phyloP scores from a whole-genome alignment of 2,329 filamentous ascomycete species.

The Aureobasidium musti region DNA sequence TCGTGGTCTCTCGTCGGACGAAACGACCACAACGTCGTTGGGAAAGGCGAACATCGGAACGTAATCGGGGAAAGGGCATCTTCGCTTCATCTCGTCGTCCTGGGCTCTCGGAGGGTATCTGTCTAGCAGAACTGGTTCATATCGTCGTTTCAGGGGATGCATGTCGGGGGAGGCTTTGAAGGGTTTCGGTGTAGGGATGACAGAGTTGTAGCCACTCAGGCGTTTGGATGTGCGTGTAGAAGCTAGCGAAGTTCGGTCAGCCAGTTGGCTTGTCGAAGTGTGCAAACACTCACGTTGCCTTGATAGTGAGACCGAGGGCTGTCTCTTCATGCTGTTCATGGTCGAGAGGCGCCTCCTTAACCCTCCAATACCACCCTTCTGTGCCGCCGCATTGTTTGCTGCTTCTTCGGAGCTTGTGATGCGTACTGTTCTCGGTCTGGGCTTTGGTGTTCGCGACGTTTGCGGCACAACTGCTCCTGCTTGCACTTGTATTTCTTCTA shows the following conservation, averaged over 20 bases:
- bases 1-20: slow-evolving; percentile 86
- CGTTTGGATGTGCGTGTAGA: slow-evolving; percentile 81
- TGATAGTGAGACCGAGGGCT: slow-evolving; percentile 64
- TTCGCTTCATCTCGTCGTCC: slow-evolving; percentile 73
- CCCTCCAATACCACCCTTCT: slow-evolving; percentile 71
- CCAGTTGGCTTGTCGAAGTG: not conserved
- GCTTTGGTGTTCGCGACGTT: slow-evolving; percentile 51
- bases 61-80: slow-evolving; percentile 92
- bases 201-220: slow-evolving; percentile 96
- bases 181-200: slow-evolving; percentile 90
- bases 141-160: slow-evolving; percentile 91
- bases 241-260: slow-evolving; percentile 57
- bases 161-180: slow-evolving; percentile 87
- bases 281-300: slow-evolving; percentile 17
- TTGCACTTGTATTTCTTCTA: slow-evolving; percentile 87
- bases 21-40: slow-evolving; percentile 96
- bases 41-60: slow-evolving; percentile 99
- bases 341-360: slow-evolving; percentile 92
- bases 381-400: slow-evolving; percentile 43
- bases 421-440: slow-evolving; percentile 77
- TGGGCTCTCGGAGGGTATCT: slow-evolving; percentile 85
- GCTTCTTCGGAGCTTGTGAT: slow-evolving; percentile 72
- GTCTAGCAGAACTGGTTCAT: slow-evolving; percentile 94
- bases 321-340: slow-evolving; percentile 92
- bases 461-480: slow-evolving; percentile 71